phyloP scores from a whole-genome alignment of 495 filamentous ascomycete genomes.

The Aspergillus saccharolyticus region DNA sequence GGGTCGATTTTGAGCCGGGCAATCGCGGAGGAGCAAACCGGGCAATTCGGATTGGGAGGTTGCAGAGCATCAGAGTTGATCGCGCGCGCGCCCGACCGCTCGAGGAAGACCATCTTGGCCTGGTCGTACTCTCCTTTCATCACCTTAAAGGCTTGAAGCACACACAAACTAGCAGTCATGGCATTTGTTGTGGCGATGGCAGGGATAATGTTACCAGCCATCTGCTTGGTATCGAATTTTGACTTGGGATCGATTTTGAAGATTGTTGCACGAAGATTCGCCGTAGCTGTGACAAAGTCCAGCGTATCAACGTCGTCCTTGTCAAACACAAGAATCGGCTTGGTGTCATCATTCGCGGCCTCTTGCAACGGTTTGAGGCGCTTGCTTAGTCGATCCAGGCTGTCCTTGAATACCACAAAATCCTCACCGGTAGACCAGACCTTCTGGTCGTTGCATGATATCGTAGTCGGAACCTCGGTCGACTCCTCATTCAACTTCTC shows the following conservation, averaged over 20 bases:
- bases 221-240: constrained; percentile 97
- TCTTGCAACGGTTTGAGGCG: constrained; percentile 59
- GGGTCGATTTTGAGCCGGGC: constrained; percentile 62
- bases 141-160: constrained; percentile 90
- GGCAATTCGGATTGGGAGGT: constrained; percentile 73
- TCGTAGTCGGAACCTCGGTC: constrained; percentile 42
- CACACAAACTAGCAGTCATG: constrained; percentile 89
- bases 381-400: constrained; percentile 68
- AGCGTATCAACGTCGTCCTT: constrained; percentile 96
- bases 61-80: constrained; percentile 72
- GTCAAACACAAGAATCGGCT: constrained; percentile 78
- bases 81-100: constrained; percentile 59
- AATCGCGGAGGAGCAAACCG: constrained; percentile 72
- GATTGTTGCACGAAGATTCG: constrained; percentile 77
- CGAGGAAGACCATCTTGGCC: constrained; percentile 72
- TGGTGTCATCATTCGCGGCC: constrained; percentile 40
- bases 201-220: constrained; percentile 98
- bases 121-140: constrained; percentile 65
- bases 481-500: constrained; percentile 46
- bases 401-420: constrained; percentile 78
- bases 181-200: constrained; percentile 98
- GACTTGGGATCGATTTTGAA: constrained; percentile 86
- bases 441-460: constrained; percentile 64
- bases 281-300: constrained; percentile 87
- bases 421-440: constrained; percentile 81